Evolutionary conservation across 2,329 filamentous ascomycete species (phyloP), one percentile per base, ranked within the genome.

Genomic region (Calonectria multiphialidica): DNA sequence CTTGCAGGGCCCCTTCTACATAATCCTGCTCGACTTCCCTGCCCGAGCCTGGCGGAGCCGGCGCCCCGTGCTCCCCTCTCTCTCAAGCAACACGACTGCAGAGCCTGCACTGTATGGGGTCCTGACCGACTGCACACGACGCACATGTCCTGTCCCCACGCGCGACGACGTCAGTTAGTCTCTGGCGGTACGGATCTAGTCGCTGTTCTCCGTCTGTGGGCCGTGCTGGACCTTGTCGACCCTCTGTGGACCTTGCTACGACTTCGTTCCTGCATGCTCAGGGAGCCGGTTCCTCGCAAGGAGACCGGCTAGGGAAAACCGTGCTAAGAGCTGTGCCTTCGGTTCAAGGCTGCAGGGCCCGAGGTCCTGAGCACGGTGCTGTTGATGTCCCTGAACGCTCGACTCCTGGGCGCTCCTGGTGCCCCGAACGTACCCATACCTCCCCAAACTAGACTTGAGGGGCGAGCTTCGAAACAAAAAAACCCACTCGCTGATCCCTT

Each of bases 181-280:
- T 65, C 49, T 25, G 37, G 42, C 63, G 33, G 59, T 73, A 73
- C 70, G 72, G 66, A 72, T n/a, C 53, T 37, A 62, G 53, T 57
- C 47, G 42, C 55, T 49, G 66, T 62, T 61, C 66, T 72, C 72
- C 67, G 63, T 50, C 42, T 63, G 64, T 76, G 72, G 75, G 65
- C 70, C 73, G 50, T 50, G 44, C 44, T 40, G 53, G 53, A 66
- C 71, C 50, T 77, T 69, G 70, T 68, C 68, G 73, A 66, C 72
- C 68, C 67, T 44, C 67, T 68, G 75, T 72, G 73, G 72, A 77
- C 72, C 73, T 40, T 73, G 72, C 68, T 75, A 72, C 65, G 70
- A 69, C 76, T 77, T 79, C 63, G 78, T 79, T 79, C 78, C 78
- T 79, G 78, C 78, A 79, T 79, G 74, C 76, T 76, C 65, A 78